Conservation (phyloP, 176 grass and related monocot genomes). For the Oryza officinalis region DNA sequence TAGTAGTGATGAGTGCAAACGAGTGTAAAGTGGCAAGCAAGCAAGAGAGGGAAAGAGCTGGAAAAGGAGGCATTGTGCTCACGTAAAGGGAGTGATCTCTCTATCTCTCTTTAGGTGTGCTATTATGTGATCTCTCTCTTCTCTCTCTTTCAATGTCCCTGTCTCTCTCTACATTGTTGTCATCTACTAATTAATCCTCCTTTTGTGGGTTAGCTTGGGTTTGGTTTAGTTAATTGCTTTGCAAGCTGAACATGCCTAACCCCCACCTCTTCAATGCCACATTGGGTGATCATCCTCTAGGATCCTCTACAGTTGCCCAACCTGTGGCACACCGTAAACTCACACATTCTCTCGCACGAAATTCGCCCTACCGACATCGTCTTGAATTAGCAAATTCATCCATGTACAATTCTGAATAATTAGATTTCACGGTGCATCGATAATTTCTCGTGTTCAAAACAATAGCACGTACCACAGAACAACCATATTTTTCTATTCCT, state of each 20-base stretch:
- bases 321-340: not conserved
- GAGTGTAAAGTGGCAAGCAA: conserved; percentile 47
- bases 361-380: not conserved
- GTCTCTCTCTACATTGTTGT: conserved; percentile 11
- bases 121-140: conserved; percentile 22
- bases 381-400: not conserved
- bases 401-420: no score
- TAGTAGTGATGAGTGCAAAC: conserved; percentile 38
- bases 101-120: conserved; percentile 3
- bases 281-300: not conserved
- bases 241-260: conserved; percentile 25
- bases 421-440: not conserved
- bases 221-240: conserved; percentile 30
- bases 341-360: not conserved
- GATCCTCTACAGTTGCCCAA: not conserved
- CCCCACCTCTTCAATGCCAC: conserved; percentile 6
- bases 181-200: conserved; percentile 29
- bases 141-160: not conserved
- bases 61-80: conserved; percentile 62
- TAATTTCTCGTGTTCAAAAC: not conserved
- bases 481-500: not conserved
- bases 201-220: conserved; percentile 36
- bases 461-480: accelerated
- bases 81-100: conserved; percentile 53
- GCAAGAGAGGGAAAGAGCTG: conserved; percentile 8